Percentiles rank a stretch among this genome's conserved stretches.
phyloP scores from a whole-genome alignment of 1,139 yeast species.

The Arxiozyma slooffiae region DNA sequence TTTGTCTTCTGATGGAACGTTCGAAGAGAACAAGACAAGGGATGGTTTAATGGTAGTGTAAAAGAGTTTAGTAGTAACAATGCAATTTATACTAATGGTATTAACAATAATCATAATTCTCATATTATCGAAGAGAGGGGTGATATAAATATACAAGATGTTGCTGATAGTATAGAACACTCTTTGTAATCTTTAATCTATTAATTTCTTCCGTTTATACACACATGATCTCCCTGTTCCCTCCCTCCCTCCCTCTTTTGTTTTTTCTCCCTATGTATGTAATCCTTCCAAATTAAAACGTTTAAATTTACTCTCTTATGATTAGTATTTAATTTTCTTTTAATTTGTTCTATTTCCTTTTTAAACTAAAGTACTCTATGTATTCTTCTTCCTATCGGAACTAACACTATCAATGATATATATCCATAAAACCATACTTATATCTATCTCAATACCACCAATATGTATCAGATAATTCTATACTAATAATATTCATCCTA shows the following conservation, averaged over 20 bases:
- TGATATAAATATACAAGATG: background rate
- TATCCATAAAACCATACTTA: too few relatives aligned
- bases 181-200: background rate
- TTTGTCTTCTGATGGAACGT: constrained; percentile 1
- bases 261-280: too few relatives aligned
- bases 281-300: background rate
- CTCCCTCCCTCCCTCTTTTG: background rate
- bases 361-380: too few relatives aligned
- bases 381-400: too few relatives aligned
- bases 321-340: too few relatives aligned
- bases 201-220: too few relatives aligned
- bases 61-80: background rate
- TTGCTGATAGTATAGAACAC: background rate
- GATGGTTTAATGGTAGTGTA: background rate
- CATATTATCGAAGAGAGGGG: background rate
- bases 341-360: background rate
- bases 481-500: too few relatives aligned
- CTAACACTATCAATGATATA: too few relatives aligned
- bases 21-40: background rate
- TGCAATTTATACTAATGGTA: background rate
- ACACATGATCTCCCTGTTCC: background rate
- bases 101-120: background rate
- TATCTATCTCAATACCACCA: background rate
- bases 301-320: background rate
- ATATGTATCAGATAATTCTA: too few relatives aligned